Base-by-base conservation (phyloP, 306 rosid species). In the Rosa persica region DNA sequence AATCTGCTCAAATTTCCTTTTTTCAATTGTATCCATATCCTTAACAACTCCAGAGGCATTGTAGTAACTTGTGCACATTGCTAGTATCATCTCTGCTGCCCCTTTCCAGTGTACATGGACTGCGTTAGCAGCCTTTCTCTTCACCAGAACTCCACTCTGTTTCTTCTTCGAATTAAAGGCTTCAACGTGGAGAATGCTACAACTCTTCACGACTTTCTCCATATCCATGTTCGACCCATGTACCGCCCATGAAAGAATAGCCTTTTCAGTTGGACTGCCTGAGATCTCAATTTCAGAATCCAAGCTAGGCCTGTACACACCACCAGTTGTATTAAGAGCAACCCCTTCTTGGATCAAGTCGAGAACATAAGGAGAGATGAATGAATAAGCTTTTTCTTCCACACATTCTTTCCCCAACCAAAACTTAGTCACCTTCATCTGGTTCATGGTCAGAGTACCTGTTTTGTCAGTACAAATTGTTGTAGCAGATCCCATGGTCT, bases 401-500 rank as follows among this genome's bases (percentile, higher is more conserved):
- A 82, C 44, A 5, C 82, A 48, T 58, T 82, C 81, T 70, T 69
- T 30, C 3, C 88, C 88, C 4, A 84, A 70, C 85, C 86, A 80
- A 34, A 86, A 86, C 42, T 78, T 73, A 0, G 85, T 84, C 20
- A 86, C 92, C 67, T 78, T 82, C 92, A 88, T 88, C 55, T 84
- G 49, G 70, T 88, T 86, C 27, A 78, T 20, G 0, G 92, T 88
- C 43, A 88, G 88, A 0, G 92, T 86, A 7, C 92, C 89, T 5
- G 92, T 88, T 73, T 86, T 88, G 51, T 88, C 89, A 0, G 92
- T 88, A 30, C 88, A 88, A 34, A 88, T 84, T 1, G 84, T 78
- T 22, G 92, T 88, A 2, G 87, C 87, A n/a, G 88, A 86, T 0
- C 88, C 92, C 92, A 86, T 86, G 0, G 88, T 86, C 79, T 88